Evolutionary conservation across 768 basidiomycete species (phyloP), one percentile per base, ranked within the genome.

Genomic region (Mycena pura): DNA sequence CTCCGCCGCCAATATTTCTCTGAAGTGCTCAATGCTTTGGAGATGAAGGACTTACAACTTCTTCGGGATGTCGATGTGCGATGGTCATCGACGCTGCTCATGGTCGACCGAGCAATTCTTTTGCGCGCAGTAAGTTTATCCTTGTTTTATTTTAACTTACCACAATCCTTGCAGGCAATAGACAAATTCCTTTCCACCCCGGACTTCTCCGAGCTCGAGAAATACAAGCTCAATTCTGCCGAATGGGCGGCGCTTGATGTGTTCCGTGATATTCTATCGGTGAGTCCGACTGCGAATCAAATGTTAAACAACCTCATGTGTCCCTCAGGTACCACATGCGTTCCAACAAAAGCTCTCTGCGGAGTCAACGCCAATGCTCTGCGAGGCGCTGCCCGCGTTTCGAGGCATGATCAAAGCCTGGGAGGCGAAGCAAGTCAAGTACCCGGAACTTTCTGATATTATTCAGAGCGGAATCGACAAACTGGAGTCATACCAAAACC

Each of bases 1-100:
- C 19, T 67, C 19, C 55, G 58, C 3, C 63, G 45, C 7, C 63
- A 67, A 24, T 60, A 58, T 50, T 67, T 67, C 31, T 47, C 59
- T 3, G 48, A 44, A 13, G 40, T 60, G 4, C 59, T 67, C 19
- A 62, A 51, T 9, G 40, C 57, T 3, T 44, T 61, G 44, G 21
- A 61, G 14, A 11, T 41, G 21, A 44, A 60, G 22, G 63, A 69
- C 22, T 65, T 72, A 17, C 69, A 77, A 45, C 70, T 77, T 5
- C 51, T 77, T 29, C 58, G 63, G 3, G 72, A 76, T 60, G 69
- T 77, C 41, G 59, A 60, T 19, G 71, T 70, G 14, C 51, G 68
- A 2, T 77, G 75, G 75, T 74, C 71, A 13, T 76, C 73, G 15
- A 70, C 74, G 7, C 53, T 68, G 10, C 56, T 71, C 0, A 75